These are phyloP conservation scores for Bruguiera parviflora DNA, from an alignment of 345 rosid species.

Conservation along the genomic window DNA sequence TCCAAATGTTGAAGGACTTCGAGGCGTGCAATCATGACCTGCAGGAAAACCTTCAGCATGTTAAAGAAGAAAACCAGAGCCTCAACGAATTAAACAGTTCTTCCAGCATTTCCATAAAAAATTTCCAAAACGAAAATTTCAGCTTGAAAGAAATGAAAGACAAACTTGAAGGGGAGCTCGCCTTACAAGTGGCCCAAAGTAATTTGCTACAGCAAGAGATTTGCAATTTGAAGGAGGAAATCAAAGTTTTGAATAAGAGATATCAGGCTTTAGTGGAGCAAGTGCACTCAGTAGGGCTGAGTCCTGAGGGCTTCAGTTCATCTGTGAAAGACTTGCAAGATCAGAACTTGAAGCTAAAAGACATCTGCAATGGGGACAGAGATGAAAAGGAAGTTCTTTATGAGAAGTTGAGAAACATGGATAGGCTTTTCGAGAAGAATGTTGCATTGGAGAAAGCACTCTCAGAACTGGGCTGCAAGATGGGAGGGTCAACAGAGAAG, in stretches of 20 bases:
- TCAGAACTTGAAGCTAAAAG: constrained; percentile 24
- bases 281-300: constrained; percentile 18
- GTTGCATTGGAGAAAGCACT: constrained; percentile 26
- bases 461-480: constrained; percentile 18
- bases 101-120: constrained; percentile 41
- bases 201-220: constrained; percentile 27
- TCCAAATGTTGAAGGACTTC: constrained; percentile 28
- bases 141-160: constrained; percentile 27
- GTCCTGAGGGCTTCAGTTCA: constrained; percentile 21
- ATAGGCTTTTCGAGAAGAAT: constrained; percentile 52
- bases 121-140: constrained; percentile 39
- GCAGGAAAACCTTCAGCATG: constrained; percentile 51
- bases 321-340: constrained; percentile 28
- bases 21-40: constrained; percentile 33
- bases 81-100: constrained; percentile 41
- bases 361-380: constrained; percentile 16
- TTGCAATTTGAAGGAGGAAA: constrained; percentile 24
- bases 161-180: constrained; percentile 24
- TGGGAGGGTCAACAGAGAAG: constrained; percentile 26
- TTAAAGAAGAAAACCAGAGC: constrained; percentile 32
- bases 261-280: constrained; percentile 26
- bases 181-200: constrained; percentile 20
- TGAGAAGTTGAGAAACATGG: constrained; percentile 56
- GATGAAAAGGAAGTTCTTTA: constrained; percentile 26
- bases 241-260: constrained; percentile 24